Conservation (phyloP, 352 stramenopile genomes). For the Pythium volutum region DNA sequence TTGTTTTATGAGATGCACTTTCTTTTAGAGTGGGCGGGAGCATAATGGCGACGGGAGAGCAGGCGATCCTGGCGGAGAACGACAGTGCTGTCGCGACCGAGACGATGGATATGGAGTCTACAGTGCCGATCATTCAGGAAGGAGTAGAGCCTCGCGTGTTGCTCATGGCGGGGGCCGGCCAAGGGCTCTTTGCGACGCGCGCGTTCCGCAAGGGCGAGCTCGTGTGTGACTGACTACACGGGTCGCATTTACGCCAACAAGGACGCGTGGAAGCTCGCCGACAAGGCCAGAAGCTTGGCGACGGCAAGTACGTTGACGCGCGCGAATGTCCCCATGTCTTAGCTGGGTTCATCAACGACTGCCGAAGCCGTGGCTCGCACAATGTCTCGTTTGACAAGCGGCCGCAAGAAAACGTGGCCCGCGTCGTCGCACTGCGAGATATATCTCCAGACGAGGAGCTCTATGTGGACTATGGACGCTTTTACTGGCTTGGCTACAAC, state of each 20-base stretch:
- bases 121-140: not conserved
- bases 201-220: conserved; percentile 19
- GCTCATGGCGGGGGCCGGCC: conserved; percentile 45
- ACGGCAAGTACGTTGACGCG: conserved; percentile 75
- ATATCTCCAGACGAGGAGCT: conserved; percentile 64
- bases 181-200: conserved; percentile 44
- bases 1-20: not conserved
- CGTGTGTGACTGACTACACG: conserved; percentile 31
- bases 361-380: conserved; percentile 42
- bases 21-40: too few species aligned
- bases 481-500: conserved; percentile 83
- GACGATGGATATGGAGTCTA: not conserved
- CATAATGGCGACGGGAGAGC: not conserved
- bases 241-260: conserved; percentile 30
- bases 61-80: not conserved
- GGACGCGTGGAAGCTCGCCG: conserved; percentile 47
- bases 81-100: not conserved
- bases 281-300: conserved; percentile 78
- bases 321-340: conserved; percentile 39
- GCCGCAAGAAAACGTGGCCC: conserved; percentile 40
- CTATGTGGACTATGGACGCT: conserved; percentile 79
- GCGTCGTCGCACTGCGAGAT: conserved; percentile 58
- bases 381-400: conserved; percentile 80
- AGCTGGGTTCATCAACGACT: conserved; percentile 84
- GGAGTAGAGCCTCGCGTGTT: conserved; percentile 46